Base-by-base conservation (phyloP, 345 rosid species). In the Syzygium jambos region DNA sequence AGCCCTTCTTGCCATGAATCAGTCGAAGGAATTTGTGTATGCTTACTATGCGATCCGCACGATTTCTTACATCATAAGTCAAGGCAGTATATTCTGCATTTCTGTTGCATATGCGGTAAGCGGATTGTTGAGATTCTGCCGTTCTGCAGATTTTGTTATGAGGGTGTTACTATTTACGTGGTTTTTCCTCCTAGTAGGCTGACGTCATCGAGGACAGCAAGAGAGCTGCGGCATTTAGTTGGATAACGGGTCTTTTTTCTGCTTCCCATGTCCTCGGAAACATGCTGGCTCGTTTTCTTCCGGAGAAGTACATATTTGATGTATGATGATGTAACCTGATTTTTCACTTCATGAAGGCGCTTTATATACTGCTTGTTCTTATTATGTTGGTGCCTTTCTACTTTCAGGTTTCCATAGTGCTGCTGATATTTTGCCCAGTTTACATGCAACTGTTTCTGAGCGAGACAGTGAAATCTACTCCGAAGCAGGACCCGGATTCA, bases 31-130 rank as follows among this genome's bases (percentile, higher is more conserved):
- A 86, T 88, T 91, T 86, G 95, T 93, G 25, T 93, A 93, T 13
- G 92, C 93, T 14, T 93, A 91, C 90, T 93, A 91, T 89, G 93
- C 87, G 84, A 89, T 93, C 51, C 93, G 95, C 77, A 92, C 95
- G 16, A 63, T 93, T 85, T 91, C 95, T 17, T 91, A 87, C 86
- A 92, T 93, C 87, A 82, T 92, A 85, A 92, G 94, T 86, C 95
- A 93, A 88, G 95, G 95, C 87, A 93, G 93, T 87, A 89, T 93
- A 86, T 92, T 92, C 92, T 92, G 94, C 92, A 89, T 93, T 86
- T 89, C 93, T 6, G 91, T 93, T 86, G 93, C 94, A 55, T 93
- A 92, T 87, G 93, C 91, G 87, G 95, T 93, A 92, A 89, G 92
- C 46, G 15, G 59, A 34, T 38, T 51, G 14, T 27, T 13, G 46